Conservation (phyloP, 768 basidiomycete genomes). For the Collybia nuda region DNA sequence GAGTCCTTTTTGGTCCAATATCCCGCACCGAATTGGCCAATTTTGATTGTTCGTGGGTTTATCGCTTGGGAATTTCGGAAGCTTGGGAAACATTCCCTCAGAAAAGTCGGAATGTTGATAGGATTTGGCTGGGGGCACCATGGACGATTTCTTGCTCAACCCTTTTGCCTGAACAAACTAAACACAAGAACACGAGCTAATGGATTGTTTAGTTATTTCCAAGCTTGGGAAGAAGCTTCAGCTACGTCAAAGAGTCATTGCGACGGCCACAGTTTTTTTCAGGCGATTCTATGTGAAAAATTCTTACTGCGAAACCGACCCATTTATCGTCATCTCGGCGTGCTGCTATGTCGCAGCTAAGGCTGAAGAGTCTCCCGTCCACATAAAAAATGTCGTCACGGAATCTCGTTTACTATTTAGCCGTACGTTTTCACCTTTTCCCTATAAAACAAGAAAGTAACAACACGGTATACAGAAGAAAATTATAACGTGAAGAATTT, state of each 20-base stretch:
- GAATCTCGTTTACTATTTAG: conserved; percentile 81
- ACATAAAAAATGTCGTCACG: conserved; percentile 88
- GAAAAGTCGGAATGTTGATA: too few species aligned
- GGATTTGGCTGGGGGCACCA: too few species aligned
- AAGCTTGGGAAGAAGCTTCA: conserved; percentile 83
- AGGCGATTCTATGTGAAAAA: conserved; percentile 97
- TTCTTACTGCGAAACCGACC: conserved; percentile 93
- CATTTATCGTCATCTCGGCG: conserved; percentile 87
- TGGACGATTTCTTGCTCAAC: too few species aligned
- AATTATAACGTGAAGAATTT: conserved; percentile 79
- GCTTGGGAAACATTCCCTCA: too few species aligned
- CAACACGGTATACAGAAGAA: conserved; percentile 38
- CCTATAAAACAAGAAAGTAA: not conserved
- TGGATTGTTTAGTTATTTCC: conserved; percentile 59
- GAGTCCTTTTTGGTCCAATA: not conserved
- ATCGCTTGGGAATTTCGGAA: too few species aligned
- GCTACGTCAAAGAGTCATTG: conserved; percentile 87
- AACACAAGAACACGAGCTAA: not conserved
- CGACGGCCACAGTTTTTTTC: conserved; percentile 94
- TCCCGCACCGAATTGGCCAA: not conserved
- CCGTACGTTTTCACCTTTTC: conserved; percentile 41
- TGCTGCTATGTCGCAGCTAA: conserved; percentile 97
- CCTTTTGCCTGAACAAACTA: too few species aligned
- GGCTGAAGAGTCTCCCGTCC: conserved; percentile 93
- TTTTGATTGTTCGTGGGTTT: too few species aligned